Evolutionary conservation across 352 stramenopile species (phyloP).

Genomic region (Phytophthora nicotianae): DNA sequence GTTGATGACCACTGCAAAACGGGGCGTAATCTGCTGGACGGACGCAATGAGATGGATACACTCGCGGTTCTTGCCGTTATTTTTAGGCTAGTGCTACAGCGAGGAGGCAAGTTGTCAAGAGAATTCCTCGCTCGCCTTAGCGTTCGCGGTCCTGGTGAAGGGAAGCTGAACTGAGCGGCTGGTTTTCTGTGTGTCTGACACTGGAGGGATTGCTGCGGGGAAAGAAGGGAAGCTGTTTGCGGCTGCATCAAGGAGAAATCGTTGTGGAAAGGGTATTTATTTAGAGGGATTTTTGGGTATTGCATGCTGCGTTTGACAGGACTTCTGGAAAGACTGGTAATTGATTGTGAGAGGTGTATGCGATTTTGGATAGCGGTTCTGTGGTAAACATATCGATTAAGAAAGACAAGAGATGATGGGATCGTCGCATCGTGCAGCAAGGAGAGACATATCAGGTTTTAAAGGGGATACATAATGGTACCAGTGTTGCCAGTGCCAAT

Average conservation of each 20-base stretch:
- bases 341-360: not conserved
- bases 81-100: conserved; percentile 9
- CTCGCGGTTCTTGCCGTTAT: not conserved
- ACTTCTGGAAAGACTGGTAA: not conserved
- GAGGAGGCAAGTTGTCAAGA: not conserved
- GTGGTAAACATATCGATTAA: not conserved
- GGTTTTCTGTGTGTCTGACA: not conserved
- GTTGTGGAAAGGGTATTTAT: not conserved
- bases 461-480: no score
- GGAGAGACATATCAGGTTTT: conserved; percentile 1
- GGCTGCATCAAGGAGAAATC: not conserved
- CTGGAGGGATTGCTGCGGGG: conserved; percentile 2
- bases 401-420: not conserved
- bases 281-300: no score
- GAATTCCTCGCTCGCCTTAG: not conserved
- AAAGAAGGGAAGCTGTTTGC: conserved; percentile 1
- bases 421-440: conserved; percentile 4
- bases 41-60: conserved; percentile 16
- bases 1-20: conserved; percentile 2
- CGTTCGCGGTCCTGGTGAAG: not conserved
- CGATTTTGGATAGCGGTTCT: not conserved
- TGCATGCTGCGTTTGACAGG: no score
- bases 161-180: conserved; percentile 1
- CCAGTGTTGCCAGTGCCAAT: no score
- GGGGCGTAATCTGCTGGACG: conserved; percentile 29